A percentile compares a stretch with the other conserved stretches of the same genome.
Conservation (phyloP, 1,284 basidiomycete genomes). For the Nidula niveotomentosa region DNA sequence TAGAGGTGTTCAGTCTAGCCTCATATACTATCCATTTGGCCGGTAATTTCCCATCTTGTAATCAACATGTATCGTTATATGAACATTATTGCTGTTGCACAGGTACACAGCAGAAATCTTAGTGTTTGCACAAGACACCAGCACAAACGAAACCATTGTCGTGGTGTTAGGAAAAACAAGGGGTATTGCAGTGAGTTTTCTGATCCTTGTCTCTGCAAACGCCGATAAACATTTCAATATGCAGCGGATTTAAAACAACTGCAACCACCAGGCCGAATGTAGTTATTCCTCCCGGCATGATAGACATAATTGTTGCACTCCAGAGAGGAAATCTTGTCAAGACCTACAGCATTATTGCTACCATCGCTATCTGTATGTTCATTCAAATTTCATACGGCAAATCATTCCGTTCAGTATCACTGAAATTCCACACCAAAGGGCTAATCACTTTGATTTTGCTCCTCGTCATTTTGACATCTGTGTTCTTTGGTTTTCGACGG, state of each 20-base stretch:
- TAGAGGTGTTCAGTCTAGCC: constrained; percentile 12
- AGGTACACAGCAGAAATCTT: constrained; percentile 21
- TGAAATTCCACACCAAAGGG: constrained; percentile 10
- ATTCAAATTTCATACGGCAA: not conserved
- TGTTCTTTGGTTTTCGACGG: constrained; percentile 20
- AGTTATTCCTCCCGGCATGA: constrained; percentile 12
- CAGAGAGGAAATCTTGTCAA: constrained; percentile 16
- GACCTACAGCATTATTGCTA: constrained; percentile 17
- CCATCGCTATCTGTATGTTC: constrained; percentile 16
- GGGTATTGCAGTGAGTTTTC: constrained; percentile 17
- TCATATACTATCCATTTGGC: constrained; percentile 21
- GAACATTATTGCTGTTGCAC: not conserved
- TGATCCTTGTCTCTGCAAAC: not conserved
- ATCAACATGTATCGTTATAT: not conserved
- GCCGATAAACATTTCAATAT: not conserved
- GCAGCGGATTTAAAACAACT: constrained; percentile 18
- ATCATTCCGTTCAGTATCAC: too few species aligned
- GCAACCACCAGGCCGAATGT: constrained; percentile 9
- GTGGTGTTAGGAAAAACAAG: constrained; percentile 12
- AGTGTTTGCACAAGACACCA: constrained; percentile 15
- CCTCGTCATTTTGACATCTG: constrained; percentile 18
- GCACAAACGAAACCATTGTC: constrained; percentile 14
- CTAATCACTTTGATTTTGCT: constrained; percentile 18
- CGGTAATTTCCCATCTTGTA: constrained; percentile 6
- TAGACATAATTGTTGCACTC: constrained; percentile 15